Evolutionary conservation across 495 filamentous ascomycete species (phyloP), one percentile per base, ranked within the genome.

Genomic region (Hypoxylon rickii): DNA sequence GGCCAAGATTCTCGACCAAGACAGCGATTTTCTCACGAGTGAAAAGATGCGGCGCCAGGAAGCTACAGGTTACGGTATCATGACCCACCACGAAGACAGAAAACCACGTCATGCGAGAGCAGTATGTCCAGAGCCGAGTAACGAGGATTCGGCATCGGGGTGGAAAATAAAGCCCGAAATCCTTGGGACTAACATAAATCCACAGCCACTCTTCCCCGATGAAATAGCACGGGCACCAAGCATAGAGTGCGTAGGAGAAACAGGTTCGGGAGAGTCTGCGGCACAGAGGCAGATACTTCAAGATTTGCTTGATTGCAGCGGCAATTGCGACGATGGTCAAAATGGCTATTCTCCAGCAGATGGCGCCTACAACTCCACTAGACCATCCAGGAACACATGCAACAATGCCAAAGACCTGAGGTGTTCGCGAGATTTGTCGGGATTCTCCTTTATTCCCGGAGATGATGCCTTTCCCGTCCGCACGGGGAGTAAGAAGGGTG

Each of bases 1-100:
- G 22, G 47, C 58, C 2, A 57, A 34, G 16, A 46, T 66, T 40
- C 40, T 68, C 18, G 65, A 67, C 17, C 39, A 43, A 6, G 43
- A 58, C 1, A 55, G 55, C n/a, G 65, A 68, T 49, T 53, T 63
- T 29, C 36, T 66, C 46, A 18, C 58, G 7, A 68, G 65, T 31
- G 44, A 68, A 13, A 66, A 42, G 39, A 43, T 66, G 15, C 63
- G 65, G 19, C 41, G 13, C 43, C 38, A 47, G 6, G 61, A 67
- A 20, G 44, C 44, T 5, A 10, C 16, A 12, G 11, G 24, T 1
- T 44, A 36, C 1, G 10, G 15, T 7, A 19, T 2, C 3, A 34
- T 32, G n/a, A 3, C 20, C 13, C 18, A 21, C 16, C 12, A 8
- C 24, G 46, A 34, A 48, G 15, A 18, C 16, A 49, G 45, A 31